These are phyloP conservation scores for Bimuria novae-zelandiae DNA, from an alignment of 2,329 filamentous ascomycete species.

Conservation along the genomic window DNA sequence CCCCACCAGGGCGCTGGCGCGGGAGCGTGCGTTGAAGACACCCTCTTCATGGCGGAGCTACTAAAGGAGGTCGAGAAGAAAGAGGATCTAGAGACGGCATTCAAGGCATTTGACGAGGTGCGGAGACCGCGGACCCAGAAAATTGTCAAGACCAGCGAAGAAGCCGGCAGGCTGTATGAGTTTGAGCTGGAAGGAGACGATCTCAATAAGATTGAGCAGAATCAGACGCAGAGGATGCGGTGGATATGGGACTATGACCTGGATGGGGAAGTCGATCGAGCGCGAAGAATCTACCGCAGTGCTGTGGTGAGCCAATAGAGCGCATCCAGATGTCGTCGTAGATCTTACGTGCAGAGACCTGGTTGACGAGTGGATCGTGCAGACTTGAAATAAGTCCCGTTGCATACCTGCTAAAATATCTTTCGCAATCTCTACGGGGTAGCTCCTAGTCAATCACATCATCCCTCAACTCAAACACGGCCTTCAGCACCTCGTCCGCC, in stretches of 20 bases:
- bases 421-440: no score
- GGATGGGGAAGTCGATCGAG: slow-evolving; percentile 39
- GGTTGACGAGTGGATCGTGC: no score
- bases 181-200: slow-evolving; percentile 47
- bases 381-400: no score
- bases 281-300: slow-evolving; percentile 30
- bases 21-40: slow-evolving; percentile 62
- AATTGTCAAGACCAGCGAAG: slow-evolving; percentile 34
- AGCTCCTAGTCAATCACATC: slow-evolving; percentile 64
- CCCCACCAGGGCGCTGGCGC: slow-evolving; percentile 63
- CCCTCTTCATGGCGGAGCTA: slow-evolving; percentile 38
- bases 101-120: slow-evolving; percentile 35
- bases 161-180: slow-evolving; percentile 47
- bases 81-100: slow-evolving; percentile 40
- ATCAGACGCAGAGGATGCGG: slow-evolving; percentile 36
- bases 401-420: no score
- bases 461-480: slow-evolving; percentile 78
- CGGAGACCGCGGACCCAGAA: slow-evolving; percentile 35
- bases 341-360: background rate
- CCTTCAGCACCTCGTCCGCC: slow-evolving; percentile 74
- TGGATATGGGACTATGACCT: slow-evolving; percentile 51
- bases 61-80: slow-evolving; percentile 33
- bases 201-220: slow-evolving; percentile 43
- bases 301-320: slow-evolving; percentile 14
- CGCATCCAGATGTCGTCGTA: background rate